These are phyloP conservation scores for Aquilaria sinensis DNA, from an alignment of 345 rosid genomes.

Conservation along the genomic window DNA sequence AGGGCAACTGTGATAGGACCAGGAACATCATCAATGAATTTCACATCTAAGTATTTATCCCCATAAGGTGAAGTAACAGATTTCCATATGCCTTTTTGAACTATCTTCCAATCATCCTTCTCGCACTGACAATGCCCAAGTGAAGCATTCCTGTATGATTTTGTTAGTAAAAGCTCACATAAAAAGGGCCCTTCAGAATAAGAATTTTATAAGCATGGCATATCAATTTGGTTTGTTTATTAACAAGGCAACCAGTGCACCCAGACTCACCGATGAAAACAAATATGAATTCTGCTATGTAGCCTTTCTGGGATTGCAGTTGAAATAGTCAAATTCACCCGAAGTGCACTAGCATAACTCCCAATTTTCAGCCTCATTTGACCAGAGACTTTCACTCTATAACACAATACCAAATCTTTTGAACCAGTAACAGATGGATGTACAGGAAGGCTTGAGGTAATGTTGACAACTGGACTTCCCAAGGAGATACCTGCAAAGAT, in stretches of 20 bases:
- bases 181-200: neutral
- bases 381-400: constrained; percentile 72
- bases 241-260: neutral
- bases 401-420: constrained; percentile 42
- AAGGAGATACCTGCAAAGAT: constrained; percentile 41
- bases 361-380: constrained; percentile 45
- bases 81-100: constrained; percentile 64
- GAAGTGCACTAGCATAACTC: constrained; percentile 62
- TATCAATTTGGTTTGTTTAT: neutral
- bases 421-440: neutral
- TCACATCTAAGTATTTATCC: constrained; percentile 64
- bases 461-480: constrained; percentile 39
- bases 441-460: constrained; percentile 31
- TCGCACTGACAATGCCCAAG: constrained; percentile 60
- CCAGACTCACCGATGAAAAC: constrained; percentile 66
- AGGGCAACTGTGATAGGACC: constrained; percentile 44
- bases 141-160: constrained; percentile 59
- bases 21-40: constrained; percentile 38
- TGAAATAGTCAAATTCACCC: constrained; percentile 48
- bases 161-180: constrained; percentile 3
- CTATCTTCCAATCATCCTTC: constrained; percentile 59
- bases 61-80: constrained; percentile 75
- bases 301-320: constrained; percentile 41
- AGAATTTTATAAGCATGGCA: neutral
- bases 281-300: constrained; percentile 59